A percentile compares a stretch with the other conserved stretches of the same genome.
Evolutionary conservation across 495 filamentous ascomycete genomes (phyloP).

Genomic region (Chaetomium cochliodes): DNA sequence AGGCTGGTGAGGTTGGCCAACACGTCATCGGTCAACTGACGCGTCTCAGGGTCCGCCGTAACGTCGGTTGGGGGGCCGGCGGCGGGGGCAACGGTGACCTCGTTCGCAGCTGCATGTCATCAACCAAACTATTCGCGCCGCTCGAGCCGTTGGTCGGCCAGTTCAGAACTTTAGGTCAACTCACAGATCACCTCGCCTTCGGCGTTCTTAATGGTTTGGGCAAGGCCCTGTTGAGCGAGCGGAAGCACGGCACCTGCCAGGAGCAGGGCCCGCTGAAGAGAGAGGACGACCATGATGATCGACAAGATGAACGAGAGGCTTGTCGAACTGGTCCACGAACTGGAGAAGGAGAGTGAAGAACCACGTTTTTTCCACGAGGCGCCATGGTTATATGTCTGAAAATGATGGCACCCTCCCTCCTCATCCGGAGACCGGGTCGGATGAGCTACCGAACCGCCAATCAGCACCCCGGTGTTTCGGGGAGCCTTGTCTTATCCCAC

Average conservation of each 20-base stretch:
- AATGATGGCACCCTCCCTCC: not conserved
- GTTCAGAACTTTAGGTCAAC: not conserved
- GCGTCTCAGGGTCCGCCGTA: conserved; percentile 2
- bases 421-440: not conserved
- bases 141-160: not conserved
- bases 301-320: conserved; percentile 20
- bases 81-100: conserved; percentile 23
- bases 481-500: conserved; percentile 6
- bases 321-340: conserved; percentile 10
- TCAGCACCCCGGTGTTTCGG: not conserved
- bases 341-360: not conserved
- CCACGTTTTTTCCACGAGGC: conserved; percentile 14
- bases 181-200: conserved; percentile 15
- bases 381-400: conserved; percentile 12
- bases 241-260: conserved; percentile 16
- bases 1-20: conserved; percentile 26
- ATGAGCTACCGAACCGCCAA: conserved; percentile 9
- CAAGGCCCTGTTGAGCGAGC: conserved; percentile 6
- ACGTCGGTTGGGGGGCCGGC: not conserved
- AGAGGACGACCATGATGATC: conserved; percentile 19
- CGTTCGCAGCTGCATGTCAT: conserved; percentile 17
- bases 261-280: conserved; percentile 19
- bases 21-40: conserved; percentile 23
- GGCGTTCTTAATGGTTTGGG: conserved; percentile 13
- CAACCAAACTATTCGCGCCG: not conserved